Percentiles rank a stretch among this genome's conserved stretches.
Conservation (phyloP, 1,139 yeast genomes). For the Arxiozyma slooffiae region DNA sequence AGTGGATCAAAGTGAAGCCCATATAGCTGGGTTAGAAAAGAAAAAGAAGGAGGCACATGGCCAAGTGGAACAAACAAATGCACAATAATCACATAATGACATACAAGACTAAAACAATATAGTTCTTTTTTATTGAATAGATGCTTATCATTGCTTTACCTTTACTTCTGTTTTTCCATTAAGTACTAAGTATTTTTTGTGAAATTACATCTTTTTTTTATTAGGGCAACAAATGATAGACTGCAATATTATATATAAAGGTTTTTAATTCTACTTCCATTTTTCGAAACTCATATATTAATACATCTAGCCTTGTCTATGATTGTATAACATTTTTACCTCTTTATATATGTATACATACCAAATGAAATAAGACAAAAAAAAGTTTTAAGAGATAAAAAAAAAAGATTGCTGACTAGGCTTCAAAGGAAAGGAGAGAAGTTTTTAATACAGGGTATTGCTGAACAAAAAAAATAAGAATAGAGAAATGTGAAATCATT, state of each 20-base stretch:
- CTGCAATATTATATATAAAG: neutral
- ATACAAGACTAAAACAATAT: too few relatives aligned
- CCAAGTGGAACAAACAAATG: neutral
- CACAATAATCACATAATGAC: neutral
- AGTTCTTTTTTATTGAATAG: too few relatives aligned
- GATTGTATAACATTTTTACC: neutral
- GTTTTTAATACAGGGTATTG: too few relatives aligned
- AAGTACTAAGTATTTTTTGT: neutral
- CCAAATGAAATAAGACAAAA: neutral
- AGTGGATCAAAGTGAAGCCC: slow-evolving; percentile 90
- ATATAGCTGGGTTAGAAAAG: slow-evolving; percentile 85
- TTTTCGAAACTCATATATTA: neutral
- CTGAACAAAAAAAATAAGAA: neutral
- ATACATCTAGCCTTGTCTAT: neutral
- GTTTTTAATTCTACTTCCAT: neutral
- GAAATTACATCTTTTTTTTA: neutral
- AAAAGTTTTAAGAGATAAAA: too few relatives aligned
- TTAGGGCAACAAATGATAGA: neutral
- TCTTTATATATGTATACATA: neutral
- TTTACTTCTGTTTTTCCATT: too few relatives aligned
- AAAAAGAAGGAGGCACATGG: slow-evolving; percentile 43
- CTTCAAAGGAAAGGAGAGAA: neutral
- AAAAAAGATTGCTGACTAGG: neutral
- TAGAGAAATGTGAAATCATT: slow-evolving; percentile 18
- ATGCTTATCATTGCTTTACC: too few relatives aligned